phyloP scores from a whole-genome alignment of 23 red algal genomes.

The Pyropia yezoensis region DNA sequence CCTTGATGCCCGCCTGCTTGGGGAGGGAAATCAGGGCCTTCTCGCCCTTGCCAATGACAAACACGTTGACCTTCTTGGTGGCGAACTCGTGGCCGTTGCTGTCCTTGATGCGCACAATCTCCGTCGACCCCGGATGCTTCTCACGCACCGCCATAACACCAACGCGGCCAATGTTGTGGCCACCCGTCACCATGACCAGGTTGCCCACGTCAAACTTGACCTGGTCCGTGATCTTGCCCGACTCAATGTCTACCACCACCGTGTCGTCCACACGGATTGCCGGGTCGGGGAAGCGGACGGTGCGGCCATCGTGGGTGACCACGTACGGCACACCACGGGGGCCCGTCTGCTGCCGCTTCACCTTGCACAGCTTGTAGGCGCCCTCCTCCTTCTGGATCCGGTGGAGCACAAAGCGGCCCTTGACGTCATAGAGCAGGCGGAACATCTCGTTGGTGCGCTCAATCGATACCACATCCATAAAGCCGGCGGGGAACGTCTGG shows the following conservation, averaged over 20 bases:
- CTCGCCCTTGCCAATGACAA: slow-evolving; percentile 90
- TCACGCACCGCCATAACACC: slow-evolving; percentile 78
- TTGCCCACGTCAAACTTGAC: slow-evolving; percentile 96
- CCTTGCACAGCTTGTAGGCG: slow-evolving; percentile 94
- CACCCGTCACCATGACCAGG: slow-evolving; percentile 97
- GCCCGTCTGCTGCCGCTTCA: slow-evolving; percentile 84
- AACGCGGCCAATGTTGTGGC: slow-evolving; percentile 96
- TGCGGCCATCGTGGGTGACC: slow-evolving; percentile 86
- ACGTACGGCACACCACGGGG: slow-evolving; percentile 85
- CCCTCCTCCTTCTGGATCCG: slow-evolving; percentile 90
- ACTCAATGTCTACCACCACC: slow-evolving; percentile 78
- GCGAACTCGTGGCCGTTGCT: slow-evolving; percentile 84
- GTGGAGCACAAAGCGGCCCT: slow-evolving; percentile 95
- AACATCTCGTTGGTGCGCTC: slow-evolving; percentile 95
- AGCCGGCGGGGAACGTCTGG: slow-evolving; percentile 88
- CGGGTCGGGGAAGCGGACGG: slow-evolving; percentile 95
- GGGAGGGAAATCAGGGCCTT: slow-evolving; percentile 72
- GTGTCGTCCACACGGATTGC: slow-evolving; percentile 78
- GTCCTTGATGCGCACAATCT: slow-evolving; percentile 89
- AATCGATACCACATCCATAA: slow-evolving; percentile 96
- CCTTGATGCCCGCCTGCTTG: slow-evolving; percentile 75
- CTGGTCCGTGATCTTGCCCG: slow-evolving; percentile 90
- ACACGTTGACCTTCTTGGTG: slow-evolving; percentile 84
- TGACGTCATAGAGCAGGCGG: slow-evolving; percentile 90
- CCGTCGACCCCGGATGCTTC: slow-evolving; percentile 90